Conservation (phyloP, 2,329 filamentous ascomycete genomes). For the Fusarium lyarnte region DNA sequence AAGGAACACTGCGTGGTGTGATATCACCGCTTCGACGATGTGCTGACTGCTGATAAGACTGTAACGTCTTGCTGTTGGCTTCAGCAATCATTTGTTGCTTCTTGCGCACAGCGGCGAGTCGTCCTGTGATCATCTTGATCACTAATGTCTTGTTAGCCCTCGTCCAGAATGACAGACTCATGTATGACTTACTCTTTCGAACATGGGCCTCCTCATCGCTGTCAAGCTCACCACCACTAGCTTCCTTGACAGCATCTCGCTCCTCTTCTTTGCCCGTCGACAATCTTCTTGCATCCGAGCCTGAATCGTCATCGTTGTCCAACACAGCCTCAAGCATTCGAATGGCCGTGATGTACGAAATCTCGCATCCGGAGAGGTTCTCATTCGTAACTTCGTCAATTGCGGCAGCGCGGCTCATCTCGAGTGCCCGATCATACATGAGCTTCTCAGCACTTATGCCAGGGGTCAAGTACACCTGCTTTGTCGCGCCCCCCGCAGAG, state of each 20-base stretch:
- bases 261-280: constrained; percentile 54
- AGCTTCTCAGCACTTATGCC: constrained; percentile 95
- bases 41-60: constrained; percentile 53
- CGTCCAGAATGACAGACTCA: not conserved
- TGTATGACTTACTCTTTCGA: constrained; percentile 69
- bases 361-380: constrained; percentile 86
- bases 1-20: constrained; percentile 64
- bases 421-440: constrained; percentile 96
- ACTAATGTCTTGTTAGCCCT: constrained; percentile 54
- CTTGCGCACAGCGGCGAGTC: constrained; percentile 65
- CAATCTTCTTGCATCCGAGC: constrained; percentile 38
- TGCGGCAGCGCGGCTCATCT: constrained; percentile 94
- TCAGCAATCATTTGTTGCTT: constrained; percentile 70
- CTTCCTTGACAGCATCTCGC: constrained; percentile 49
- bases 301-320: constrained; percentile 76
- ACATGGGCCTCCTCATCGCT: constrained; percentile 78
- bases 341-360: constrained; percentile 92
- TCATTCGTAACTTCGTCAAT: constrained; percentile 96
- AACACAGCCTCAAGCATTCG: constrained; percentile 94
- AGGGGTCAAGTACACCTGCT: constrained; percentile 84
- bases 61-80: constrained; percentile 60
- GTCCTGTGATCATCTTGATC: constrained; percentile 69
- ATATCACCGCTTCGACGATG: constrained; percentile 65
- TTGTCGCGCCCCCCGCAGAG: constrained; percentile 71
- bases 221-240: constrained; percentile 63